Conservation (phyloP, 164 flowering plant species). For the Macadamia tetraphylla region DNA sequence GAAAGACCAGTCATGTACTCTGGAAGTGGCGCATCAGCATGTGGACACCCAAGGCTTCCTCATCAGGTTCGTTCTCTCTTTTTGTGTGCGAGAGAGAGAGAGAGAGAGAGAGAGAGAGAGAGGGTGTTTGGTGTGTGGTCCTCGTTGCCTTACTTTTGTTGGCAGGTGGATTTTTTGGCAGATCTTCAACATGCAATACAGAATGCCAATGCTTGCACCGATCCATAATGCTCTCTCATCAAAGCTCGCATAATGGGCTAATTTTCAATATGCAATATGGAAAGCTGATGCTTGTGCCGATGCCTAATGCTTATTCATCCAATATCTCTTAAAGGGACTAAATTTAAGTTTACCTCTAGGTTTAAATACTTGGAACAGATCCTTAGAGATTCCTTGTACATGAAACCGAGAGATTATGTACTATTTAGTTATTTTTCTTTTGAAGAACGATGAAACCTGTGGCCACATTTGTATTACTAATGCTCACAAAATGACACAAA, state of each 20-base stretch:
- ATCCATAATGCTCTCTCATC: neutral
- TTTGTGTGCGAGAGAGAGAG: no score
- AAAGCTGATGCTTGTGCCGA: conserved; percentile 24
- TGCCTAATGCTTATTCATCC: neutral
- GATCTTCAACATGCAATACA: conserved; percentile 50
- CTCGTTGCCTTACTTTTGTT: conserved; percentile 11
- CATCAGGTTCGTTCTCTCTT: neutral
- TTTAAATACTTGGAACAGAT: no score
- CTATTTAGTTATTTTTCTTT: no score
- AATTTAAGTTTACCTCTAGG: no score
- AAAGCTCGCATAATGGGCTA: conserved; percentile 11
- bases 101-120: no score
- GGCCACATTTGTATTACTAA: no score
- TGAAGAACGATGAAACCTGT: no score
- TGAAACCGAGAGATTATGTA: no score
- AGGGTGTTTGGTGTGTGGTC: neutral
- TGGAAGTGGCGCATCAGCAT: neutral
- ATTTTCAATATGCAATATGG: conserved; percentile 46
- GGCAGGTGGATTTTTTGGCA: conserved; percentile 54
- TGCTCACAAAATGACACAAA: no score
- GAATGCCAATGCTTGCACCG: conserved; percentile 24
- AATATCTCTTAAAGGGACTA: no score
- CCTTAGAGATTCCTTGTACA: no score
- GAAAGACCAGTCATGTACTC: neutral
- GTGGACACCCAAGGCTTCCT: neutral